Conservation (phyloP, 148 eudicot species). For the Silene conica region DNA sequence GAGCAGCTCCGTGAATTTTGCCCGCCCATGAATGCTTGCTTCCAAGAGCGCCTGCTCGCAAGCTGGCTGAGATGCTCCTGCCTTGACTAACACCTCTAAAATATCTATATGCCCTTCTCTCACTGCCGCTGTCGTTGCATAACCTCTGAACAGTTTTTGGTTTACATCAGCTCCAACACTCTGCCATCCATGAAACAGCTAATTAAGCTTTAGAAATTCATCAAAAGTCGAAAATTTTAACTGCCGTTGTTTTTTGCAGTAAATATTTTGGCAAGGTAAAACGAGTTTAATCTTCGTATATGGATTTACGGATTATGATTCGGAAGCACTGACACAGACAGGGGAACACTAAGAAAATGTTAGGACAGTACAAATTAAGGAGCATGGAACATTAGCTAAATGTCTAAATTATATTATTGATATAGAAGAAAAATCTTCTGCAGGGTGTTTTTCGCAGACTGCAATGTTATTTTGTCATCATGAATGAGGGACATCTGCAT, state of each 20-base stretch:
- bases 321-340: conserved; percentile 13
- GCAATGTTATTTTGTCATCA: conserved; percentile 25
- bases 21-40: conserved; percentile 71
- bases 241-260: neutral
- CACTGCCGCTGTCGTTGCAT: conserved; percentile 70
- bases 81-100: conserved; percentile 71
- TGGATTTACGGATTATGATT: neutral
- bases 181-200: conserved; percentile 35
- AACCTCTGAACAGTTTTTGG: conserved; percentile 82
- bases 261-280: neutral
- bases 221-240: neutral
- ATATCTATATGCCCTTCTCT: conserved; percentile 79
- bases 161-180: conserved; percentile 83
- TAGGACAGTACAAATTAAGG: conserved; percentile 22
- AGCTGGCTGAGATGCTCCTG: conserved; percentile 90
- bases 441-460: conserved; percentile 12
- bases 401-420: neutral
- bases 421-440: conserved; percentile 20
- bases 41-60: conserved; percentile 96
- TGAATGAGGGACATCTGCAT: conserved; percentile 27
- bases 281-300: neutral
- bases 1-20: conserved; percentile 47
- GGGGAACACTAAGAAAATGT: conserved; percentile 7
- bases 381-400: conserved; percentile 14
- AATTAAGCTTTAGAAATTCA: conserved; percentile 15